A percentile compares a stretch with the other conserved stretches of the same genome.
Conservation (phyloP, 352 stramenopile genomes). For the Blastocystis sp. region DNA sequence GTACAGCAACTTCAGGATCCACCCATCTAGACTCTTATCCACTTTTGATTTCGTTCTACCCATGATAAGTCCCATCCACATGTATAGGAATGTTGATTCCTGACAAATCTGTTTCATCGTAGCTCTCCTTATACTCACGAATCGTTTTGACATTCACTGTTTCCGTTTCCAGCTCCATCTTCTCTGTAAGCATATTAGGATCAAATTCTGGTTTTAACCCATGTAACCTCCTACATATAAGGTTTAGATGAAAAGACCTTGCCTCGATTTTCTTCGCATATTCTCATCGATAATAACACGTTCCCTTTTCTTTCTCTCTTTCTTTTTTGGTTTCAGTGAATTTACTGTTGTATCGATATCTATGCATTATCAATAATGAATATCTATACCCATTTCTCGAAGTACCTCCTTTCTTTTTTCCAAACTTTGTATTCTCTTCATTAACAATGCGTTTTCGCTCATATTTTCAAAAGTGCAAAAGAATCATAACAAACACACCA, state of each 20-base stretch:
- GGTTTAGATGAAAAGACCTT: background rate
- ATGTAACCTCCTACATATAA: constrained; percentile 23
- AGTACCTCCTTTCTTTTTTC: background rate
- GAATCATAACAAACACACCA: constrained; percentile 22
- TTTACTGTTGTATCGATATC: background rate
- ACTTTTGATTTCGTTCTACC: background rate
- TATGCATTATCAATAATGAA: background rate
- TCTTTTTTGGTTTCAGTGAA: background rate
- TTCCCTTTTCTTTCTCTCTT: background rate
- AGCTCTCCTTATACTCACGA: background rate
- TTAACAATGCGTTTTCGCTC: background rate
- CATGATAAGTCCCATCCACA: constrained; percentile 15
- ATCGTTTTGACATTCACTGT: background rate
- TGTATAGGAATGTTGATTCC: constrained; percentile 30
- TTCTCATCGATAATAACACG: constrained; percentile 3
- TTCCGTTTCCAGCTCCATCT: background rate
- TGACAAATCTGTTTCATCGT: background rate
- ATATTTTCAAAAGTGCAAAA: background rate
- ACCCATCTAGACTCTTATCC: background rate
- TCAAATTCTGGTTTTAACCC: constrained; percentile 44
- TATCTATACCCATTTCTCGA: background rate
- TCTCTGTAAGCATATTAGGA: background rate
- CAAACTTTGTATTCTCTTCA: background rate
- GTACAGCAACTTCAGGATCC: constrained; percentile 1
- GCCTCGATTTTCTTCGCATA: background rate